These are phyloP conservation scores for Alternaria metachromatica DNA, from an alignment of 2,329 filamentous ascomycete genomes.

Conservation along the genomic window DNA sequence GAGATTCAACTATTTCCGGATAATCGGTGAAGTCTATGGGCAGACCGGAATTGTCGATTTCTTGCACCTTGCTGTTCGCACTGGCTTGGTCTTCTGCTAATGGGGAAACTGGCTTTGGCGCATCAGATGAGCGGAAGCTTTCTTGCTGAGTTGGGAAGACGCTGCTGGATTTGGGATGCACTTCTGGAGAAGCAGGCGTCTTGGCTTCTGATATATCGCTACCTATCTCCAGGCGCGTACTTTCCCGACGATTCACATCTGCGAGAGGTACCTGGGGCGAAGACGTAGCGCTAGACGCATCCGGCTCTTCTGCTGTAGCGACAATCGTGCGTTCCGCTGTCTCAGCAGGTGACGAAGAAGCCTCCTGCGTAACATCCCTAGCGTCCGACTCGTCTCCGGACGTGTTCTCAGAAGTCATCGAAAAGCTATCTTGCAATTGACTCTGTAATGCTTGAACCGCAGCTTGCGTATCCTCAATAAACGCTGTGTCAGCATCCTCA, in stretches of 20 bases:
- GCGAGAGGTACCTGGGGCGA: neutral
- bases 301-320: neutral
- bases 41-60: neutral
- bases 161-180: neutral
- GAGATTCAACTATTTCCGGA: conserved; percentile 32
- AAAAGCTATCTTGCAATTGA: conserved; percentile 44
- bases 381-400: neutral
- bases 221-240: neutral
- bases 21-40: conserved; percentile 31
- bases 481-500: conserved; percentile 24
- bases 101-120: neutral
- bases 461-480: conserved; percentile 54
- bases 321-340: neutral
- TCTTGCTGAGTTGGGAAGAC: neutral
- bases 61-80: neutral
- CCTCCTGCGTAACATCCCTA: neutral
- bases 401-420: conserved; percentile 27
- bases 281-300: neutral
- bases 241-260: neutral
- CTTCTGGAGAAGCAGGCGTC: neutral
- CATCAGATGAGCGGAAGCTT: neutral
- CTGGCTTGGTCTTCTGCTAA: neutral
- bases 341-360: neutral
- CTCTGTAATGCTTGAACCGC: conserved; percentile 51
- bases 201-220: neutral